Percentiles rank a stretch among this genome's conserved stretches.
phyloP scores from a whole-genome alignment of 441 rosid genomes.

The Gossypium davidsonii region DNA sequence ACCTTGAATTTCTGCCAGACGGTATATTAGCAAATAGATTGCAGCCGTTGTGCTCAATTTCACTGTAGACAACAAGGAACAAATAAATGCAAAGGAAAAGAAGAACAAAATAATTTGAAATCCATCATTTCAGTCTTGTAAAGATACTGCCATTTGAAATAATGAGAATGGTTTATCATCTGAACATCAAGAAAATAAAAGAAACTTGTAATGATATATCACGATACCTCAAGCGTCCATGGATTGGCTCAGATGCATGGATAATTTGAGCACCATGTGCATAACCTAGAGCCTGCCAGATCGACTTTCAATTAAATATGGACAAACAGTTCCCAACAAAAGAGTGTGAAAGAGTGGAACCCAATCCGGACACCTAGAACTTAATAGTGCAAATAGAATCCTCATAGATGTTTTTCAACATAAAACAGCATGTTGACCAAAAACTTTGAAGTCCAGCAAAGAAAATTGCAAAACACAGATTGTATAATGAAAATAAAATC shows the following conservation, averaged over 20 bases:
- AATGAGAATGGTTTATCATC: no score
- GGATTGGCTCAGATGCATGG: constrained; percentile 91
- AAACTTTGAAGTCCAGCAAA: neutral
- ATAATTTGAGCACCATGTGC: constrained; percentile 82
- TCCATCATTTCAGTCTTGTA: neutral
- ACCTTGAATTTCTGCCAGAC: constrained; percentile 73
- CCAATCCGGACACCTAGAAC: neutral
- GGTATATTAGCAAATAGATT: constrained; percentile 67
- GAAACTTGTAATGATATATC: constrained; percentile 11
- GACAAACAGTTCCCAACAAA: neutral
- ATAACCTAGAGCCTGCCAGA: constrained; percentile 79
- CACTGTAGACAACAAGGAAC: constrained; percentile 44
- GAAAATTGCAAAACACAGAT: constrained; percentile 6
- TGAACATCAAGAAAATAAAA: constrained; percentile 3
- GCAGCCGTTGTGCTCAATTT: constrained; percentile 76
- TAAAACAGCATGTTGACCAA: neutral
- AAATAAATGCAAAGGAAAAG: constrained; percentile 3
- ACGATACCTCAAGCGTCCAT: constrained; percentile 86
- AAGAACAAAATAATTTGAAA: neutral
- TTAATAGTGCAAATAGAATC: neutral
- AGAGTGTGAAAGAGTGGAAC: neutral
- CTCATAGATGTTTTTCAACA: constrained; percentile 1
- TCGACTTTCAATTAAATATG: constrained; percentile 11
- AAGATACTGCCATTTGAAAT: no score
- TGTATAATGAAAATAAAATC: neutral